Base-by-base conservation (phyloP, 2,329 filamentous ascomycete species). In the Penicillium sp. region DNA sequence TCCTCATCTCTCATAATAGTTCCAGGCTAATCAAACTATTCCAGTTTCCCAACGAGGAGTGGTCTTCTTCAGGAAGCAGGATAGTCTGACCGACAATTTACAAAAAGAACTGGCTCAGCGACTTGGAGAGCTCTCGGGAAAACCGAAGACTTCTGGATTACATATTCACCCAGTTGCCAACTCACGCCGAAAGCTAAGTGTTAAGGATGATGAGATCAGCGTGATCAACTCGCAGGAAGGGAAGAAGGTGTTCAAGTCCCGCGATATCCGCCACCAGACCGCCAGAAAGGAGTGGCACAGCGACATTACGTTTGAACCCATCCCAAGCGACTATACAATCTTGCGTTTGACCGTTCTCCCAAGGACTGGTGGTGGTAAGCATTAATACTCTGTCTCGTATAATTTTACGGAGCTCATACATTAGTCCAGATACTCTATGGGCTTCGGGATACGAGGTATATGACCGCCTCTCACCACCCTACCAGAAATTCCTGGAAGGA, bases 401-500 rank as follows among this genome's bases (percentile, higher is more conserved):
- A 13, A 4, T 3, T 16, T 9, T 9, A 1, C 3, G 2, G 33
- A 36, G 3, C 7, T 23, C 21, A 10, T 13, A 24, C 9, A 4
- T 14, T 3, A n/a, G 16, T 10, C 8, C 19, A 36, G 83, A 87
- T 67, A 88, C 87, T 0, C 78, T 89, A 5, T 89, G 86, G 85
- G 86, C 86, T 0, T 86, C 83, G 1, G 85, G 84, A 0, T 88
- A 88, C 64, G 85, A 88, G 61, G 71, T 87, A 11, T 89, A 87
- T 63, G 86, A 89, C 63, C 80, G 84, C 24, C 76, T 89, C 54
- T 85, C 82, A 3, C 73, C 75, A 2, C 74, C 82, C 0, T 82
- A 83, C 49, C 83, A 82, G 54, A 72, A 73, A 21, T 87, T 87
- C 67, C 76, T 87, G 24, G 84, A 88, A 51, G 69, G 71, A 0